These are phyloP conservation scores for Solanum piurae DNA, from an alignment of 257 asterid genomes.

Conservation along the genomic window DNA sequence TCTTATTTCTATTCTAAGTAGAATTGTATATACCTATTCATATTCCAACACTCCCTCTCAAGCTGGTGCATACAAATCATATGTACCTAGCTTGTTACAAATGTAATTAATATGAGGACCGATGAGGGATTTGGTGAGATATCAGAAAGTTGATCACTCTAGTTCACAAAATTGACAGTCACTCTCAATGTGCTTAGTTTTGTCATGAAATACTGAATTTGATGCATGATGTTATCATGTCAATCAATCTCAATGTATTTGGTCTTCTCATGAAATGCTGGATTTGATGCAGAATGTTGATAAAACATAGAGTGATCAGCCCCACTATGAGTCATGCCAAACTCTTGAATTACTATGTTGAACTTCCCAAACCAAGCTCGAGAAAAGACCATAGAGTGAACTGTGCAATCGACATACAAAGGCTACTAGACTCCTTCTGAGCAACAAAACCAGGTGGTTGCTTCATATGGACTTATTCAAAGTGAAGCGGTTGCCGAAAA, in stretches of 20 bases:
- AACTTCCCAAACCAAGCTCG: not conserved
- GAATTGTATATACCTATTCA: no score
- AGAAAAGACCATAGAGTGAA: not conserved
- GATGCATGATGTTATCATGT: not conserved
- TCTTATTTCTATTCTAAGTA: no score
- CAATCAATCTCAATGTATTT: not conserved
- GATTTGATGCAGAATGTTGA: not conserved
- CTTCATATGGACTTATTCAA: not conserved
- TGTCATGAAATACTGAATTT: no score
- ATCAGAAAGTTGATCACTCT: not conserved
- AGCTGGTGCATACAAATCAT: not conserved
- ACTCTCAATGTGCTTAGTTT: not conserved
- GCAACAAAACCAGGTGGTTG: no score
- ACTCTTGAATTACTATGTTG: not conserved
- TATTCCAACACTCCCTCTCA: not conserved
- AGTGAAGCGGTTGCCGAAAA: not conserved
- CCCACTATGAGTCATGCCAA: no score
- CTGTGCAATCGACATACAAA: not conserved
- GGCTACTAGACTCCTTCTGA: no score
- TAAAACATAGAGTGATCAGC: not conserved
- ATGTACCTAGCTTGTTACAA: not conserved
- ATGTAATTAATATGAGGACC: not conserved
- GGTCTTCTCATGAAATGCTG: not conserved
- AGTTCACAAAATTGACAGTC: not conserved
- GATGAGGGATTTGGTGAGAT: not conserved